These are phyloP conservation scores for Solanum boliviense DNA, from an alignment of 257 asterid genomes.

Conservation along the genomic window DNA sequence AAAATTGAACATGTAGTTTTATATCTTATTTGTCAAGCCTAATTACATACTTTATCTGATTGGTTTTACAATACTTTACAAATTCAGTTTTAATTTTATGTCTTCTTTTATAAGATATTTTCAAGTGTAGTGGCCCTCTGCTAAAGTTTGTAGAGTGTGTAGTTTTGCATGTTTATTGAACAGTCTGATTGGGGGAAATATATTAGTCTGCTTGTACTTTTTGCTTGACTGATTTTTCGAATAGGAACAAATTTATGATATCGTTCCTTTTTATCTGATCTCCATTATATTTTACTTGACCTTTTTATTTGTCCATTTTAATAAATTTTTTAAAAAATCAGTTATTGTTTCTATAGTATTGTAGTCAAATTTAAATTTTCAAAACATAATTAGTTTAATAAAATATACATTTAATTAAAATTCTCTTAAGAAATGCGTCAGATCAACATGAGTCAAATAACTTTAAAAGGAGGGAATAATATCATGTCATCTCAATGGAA, in stretches of 20 bases:
- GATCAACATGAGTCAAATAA: background rate
- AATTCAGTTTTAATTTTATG: background rate
- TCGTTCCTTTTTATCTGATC: background rate
- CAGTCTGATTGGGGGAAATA: background rate
- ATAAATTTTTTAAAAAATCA: background rate
- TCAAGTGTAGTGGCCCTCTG: background rate
- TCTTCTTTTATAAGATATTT: background rate
- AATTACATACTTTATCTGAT: background rate
- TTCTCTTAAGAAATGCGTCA: background rate
- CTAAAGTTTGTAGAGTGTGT: background rate
- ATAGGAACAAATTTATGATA: background rate
- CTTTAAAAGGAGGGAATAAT: background rate
- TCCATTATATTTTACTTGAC: background rate
- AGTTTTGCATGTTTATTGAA: background rate
- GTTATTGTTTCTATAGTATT: background rate
- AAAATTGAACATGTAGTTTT: background rate
- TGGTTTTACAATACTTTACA: background rate
- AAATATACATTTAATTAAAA: background rate
- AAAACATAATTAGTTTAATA: too few relatives aligned
- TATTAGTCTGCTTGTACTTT: background rate
- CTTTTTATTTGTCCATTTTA: background rate
- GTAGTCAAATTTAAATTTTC: background rate
- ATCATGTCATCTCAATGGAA: too few relatives aligned
- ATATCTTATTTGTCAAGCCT: background rate
- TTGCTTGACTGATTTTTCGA: background rate